phyloP scores from a whole-genome alignment of 2,329 filamentous ascomycete genomes.

The Rachicladosporium sp. region DNA sequence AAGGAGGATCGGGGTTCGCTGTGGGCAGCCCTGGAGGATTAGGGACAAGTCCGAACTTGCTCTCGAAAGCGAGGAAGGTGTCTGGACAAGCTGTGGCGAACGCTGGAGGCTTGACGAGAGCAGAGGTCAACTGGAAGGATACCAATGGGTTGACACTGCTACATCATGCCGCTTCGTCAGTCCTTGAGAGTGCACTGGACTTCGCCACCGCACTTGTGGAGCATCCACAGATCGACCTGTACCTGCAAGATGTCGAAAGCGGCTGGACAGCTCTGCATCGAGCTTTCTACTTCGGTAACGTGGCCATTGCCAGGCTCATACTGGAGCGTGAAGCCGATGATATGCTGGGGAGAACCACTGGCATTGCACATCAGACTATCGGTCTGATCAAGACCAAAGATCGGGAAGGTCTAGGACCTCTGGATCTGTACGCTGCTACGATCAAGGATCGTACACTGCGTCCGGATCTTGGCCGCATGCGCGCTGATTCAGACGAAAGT shows the following conservation, averaged over 20 bases:
- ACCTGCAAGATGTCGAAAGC: conserved; percentile 77
- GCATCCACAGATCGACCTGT: conserved; percentile 72
- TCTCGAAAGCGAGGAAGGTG: conserved; percentile 23
- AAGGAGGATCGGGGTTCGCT: conserved; percentile 22
- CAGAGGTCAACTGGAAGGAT: conserved; percentile 78
- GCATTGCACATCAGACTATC: conserved; percentile 49
- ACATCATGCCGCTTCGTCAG: conserved; percentile 71
- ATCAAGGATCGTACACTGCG: conserved; percentile 63
- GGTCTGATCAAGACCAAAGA: conserved; percentile 91
- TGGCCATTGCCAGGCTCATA: conserved; percentile 71
- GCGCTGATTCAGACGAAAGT: conserved; percentile 40
- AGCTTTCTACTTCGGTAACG: conserved; percentile 79
- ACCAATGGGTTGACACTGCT: conserved; percentile 69
- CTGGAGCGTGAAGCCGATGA: conserved; percentile 65
- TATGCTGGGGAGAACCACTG: conserved; percentile 48
- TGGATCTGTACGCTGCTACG: conserved; percentile 82
- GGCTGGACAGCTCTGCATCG: conserved; percentile 93
- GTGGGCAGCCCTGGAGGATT: conserved; percentile 34
- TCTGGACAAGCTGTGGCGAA: background rate
- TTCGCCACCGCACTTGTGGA: conserved; percentile 74
- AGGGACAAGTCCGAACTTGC: conserved; percentile 33
- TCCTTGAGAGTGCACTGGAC: conserved; percentile 51
- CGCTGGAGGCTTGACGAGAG: conserved; percentile 28
- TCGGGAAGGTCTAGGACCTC: conserved; percentile 83
- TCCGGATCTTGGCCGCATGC: conserved; percentile 35